A percentile compares a stretch with the other conserved stretches of the same genome.
Evolutionary conservation across 192 early-diverging fungal species (phyloP).

Genomic region (Umbelopsis sp.): DNA sequence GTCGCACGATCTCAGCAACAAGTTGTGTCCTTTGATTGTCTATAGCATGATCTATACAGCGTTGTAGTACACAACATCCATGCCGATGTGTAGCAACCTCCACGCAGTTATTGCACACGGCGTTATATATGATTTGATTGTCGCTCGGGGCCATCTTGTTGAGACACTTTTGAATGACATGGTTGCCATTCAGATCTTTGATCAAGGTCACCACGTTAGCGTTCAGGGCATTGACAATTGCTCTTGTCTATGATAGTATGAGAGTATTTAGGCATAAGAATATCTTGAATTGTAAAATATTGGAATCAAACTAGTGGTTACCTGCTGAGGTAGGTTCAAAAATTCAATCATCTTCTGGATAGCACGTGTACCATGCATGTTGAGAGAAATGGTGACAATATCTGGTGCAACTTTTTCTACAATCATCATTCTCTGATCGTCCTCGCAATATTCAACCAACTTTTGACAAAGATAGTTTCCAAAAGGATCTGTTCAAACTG

Average conservation of each 20-base stretch:
- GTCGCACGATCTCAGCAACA: constrained; percentile 69
- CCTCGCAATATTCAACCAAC: constrained; percentile 76
- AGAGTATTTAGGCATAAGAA: background rate
- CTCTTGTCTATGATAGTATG: constrained; percentile 52
- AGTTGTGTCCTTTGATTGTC: constrained; percentile 71
- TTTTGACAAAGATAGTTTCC: constrained; percentile 93
- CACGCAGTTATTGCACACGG: constrained; percentile 73
- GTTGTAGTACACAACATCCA: constrained; percentile 89
- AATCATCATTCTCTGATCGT: constrained; percentile 73
- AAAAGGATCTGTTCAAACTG: constrained; percentile 71
- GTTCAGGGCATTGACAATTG: constrained; percentile 65
- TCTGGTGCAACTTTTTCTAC: constrained; percentile 71
- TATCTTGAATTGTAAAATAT: background rate
- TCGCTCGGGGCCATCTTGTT: constrained; percentile 69
- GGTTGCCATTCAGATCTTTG: constrained; percentile 91
- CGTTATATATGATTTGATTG: constrained; percentile 88
- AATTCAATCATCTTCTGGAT: constrained; percentile 91
- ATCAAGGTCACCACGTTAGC: constrained; percentile 76
- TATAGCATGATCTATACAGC: constrained; percentile 84
- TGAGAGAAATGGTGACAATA: constrained; percentile 78
- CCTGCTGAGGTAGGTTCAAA: constrained; percentile 61
- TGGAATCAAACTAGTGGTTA: constrained; percentile 2
- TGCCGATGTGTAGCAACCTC: constrained; percentile 88
- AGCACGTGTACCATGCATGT: constrained; percentile 91
- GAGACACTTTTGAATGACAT: constrained; percentile 91